A percentile compares a stretch with the other conserved stretches of the same genome.
Conservation (phyloP, 495 filamentous ascomycete species). For the Penicillium lagena region DNA sequence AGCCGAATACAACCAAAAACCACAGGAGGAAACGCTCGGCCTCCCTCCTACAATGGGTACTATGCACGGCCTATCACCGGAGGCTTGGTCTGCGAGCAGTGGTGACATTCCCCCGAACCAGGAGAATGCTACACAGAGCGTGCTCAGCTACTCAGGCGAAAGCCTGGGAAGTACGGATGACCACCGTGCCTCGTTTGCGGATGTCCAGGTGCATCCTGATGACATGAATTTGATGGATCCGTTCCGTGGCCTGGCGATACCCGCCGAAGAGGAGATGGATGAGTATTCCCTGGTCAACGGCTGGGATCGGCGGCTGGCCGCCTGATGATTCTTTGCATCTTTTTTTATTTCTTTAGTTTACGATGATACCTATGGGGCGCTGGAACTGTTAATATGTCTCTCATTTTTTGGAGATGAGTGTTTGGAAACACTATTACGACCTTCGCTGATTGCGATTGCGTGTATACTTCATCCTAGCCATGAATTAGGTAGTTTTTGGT, state of each 20-base stretch:
- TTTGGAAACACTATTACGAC: too few relatives aligned
- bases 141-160: constrained; percentile 71
- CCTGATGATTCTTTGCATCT: too few relatives aligned
- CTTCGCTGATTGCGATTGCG: too few relatives aligned
- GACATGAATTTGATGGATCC: constrained; percentile 29
- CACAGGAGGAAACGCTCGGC: constrained; percentile 8
- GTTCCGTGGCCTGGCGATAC: constrained; percentile 46
- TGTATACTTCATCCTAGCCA: too few relatives aligned
- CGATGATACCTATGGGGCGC: too few relatives aligned
- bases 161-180: constrained; percentile 54
- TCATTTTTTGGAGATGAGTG: too few relatives aligned
- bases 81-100: constrained; percentile 38
- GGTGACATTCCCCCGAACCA: constrained; percentile 28
- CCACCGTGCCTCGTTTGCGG: constrained; percentile 11
- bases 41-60: constrained; percentile 16
- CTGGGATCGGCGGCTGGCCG: constrained; percentile 36
- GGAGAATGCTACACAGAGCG: constrained; percentile 53
- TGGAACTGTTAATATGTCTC: too few relatives aligned
- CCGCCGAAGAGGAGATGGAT: constrained; percentile 27
- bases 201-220: constrained; percentile 20
- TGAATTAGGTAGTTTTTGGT: too few relatives aligned
- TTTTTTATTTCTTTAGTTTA: too few relatives aligned
- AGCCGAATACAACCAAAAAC: constrained; percentile 31
- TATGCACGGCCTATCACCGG: constrained; percentile 29
- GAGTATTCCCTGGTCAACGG: constrained; percentile 26